A percentile compares a stretch with the other conserved stretches of the same genome.
These are phyloP conservation scores for Metarhizium album DNA, from an alignment of 2,329 filamentous ascomycete species.

Conservation along the genomic window DNA sequence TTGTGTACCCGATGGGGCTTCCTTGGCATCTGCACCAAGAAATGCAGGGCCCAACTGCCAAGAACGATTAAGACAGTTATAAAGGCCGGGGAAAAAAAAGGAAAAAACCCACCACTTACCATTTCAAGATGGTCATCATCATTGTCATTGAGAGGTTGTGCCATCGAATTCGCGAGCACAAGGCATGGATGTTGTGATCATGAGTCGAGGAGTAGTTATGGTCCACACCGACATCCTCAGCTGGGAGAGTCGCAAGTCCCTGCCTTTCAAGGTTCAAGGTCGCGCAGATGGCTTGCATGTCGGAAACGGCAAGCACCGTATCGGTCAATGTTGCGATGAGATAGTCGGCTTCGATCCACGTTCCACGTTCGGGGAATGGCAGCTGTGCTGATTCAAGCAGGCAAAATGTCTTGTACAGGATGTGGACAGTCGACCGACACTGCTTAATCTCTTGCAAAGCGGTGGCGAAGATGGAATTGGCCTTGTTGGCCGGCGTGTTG, in stretches of 20 bases:
- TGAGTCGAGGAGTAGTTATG: slow-evolving; percentile 1
- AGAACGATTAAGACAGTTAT: background rate
- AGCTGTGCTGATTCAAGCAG: slow-evolving; percentile 22
- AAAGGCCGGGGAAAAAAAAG: background rate
- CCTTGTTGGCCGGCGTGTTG: slow-evolving; percentile 17
- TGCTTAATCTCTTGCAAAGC: slow-evolving; percentile 26
- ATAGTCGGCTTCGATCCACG: slow-evolving; percentile 25
- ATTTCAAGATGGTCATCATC: slow-evolving; percentile 29
- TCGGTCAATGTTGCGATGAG: slow-evolving; percentile 26
- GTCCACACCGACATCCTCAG: slow-evolving; percentile 1
- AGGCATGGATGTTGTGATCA: slow-evolving; percentile 17
- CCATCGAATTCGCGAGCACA: slow-evolving; percentile 25
- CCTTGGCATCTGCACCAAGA: slow-evolving; percentile 3
- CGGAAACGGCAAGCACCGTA: slow-evolving; percentile 24
- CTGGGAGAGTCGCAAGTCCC: slow-evolving; percentile 3
- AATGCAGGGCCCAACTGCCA: slow-evolving; percentile 1
- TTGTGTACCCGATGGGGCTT: slow-evolving; percentile 1
- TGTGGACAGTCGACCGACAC: slow-evolving; percentile 25
- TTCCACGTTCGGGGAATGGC: slow-evolving; percentile 23
- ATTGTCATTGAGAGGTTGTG: slow-evolving; percentile 28
- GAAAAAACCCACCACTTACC: slow-evolving; percentile 22
- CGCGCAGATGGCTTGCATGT: slow-evolving; percentile 20
- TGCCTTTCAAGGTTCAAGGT: slow-evolving; percentile 5
- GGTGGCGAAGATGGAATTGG: slow-evolving; percentile 17
- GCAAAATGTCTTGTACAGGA: slow-evolving; percentile 24